Evolutionary conservation across 345 rosid species (phyloP), one percentile per base, ranked within the genome.

Genomic region (Durio zibethinus): DNA sequence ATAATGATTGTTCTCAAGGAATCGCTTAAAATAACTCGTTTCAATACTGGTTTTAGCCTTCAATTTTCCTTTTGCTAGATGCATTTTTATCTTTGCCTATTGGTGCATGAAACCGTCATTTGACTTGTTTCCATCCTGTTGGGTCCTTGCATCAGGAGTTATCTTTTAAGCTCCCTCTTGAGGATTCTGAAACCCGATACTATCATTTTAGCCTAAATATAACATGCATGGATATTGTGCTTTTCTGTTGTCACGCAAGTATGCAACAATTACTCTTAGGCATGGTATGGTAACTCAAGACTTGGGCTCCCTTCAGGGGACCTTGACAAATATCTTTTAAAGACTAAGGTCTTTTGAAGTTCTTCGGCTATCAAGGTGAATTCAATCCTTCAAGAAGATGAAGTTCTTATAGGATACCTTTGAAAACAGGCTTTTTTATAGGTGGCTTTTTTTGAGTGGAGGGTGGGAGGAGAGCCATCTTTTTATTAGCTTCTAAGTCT

Each of bases 401-500:
- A 7, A 23, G 12, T 43, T 68, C 54, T 27, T 45, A 25, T 38
- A 68, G 25, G 25, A 15, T 0, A 7, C 25, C 36, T 23, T 25
- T 53, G 9, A 67, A 25, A 25, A 68, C 5, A 25, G 56, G 42
- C 23, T 15, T 48, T 35, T 6, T 4, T 70, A 47, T 23, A 21
- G 53, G n/a, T 16, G 74, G 40, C 23, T 48, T 60, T 60, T 60
- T 14, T 47, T 48, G 38, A 27, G 57, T 45, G 73, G 73, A 27
- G 57, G 10, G 3, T 47, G 74, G 57, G 14, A 70, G 25, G 59
- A 18, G 12, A 47, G 23, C 57, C 42, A 6, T 29, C 25, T 47
- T 70, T 47, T 29, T 29, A 69, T 3, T 48, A 70, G 59, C 74
- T 70, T 70, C 57, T 68, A 23, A 68, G 25, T 50, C 54, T 5